Percentiles rank a stretch among this genome's conserved stretches.
Conservation (phyloP, 768 basidiomycete genomes). For the Macrolepiota fuliginosa region DNA sequence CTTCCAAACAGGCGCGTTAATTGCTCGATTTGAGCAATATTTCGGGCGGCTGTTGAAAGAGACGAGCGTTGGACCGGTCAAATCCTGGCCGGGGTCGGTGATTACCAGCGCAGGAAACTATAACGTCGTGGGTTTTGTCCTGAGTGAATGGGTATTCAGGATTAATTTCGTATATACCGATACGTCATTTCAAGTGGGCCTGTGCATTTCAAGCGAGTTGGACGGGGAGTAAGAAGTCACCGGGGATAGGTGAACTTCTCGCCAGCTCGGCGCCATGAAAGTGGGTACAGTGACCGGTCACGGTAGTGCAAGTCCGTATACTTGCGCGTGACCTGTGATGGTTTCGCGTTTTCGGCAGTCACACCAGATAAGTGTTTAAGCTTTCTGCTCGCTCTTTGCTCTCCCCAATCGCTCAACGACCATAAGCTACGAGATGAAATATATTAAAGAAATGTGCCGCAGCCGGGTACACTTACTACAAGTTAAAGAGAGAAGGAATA, state of each 20-base stretch:
- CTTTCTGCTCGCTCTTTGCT: too few relatives aligned
- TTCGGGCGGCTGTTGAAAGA: too few relatives aligned
- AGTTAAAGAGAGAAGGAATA: too few relatives aligned
- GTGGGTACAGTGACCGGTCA: background rate
- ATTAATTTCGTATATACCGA: background rate
- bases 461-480: too few relatives aligned
- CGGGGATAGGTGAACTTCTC: background rate
- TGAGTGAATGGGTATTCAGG: background rate
- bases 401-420: too few relatives aligned
- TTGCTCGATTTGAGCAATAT: background rate
- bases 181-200: background rate
- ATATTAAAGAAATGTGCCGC: too few relatives aligned
- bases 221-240: background rate
- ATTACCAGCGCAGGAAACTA: too few relatives aligned
- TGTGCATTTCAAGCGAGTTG: background rate
- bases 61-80: too few relatives aligned
- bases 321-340: background rate
- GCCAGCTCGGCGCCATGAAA: background rate
- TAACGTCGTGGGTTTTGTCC: too few relatives aligned
- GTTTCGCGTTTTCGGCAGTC: background rate
- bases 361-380: background rate
- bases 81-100: too few relatives aligned
- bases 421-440: too few relatives aligned
- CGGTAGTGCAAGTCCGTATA: background rate
- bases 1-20: background rate